Percentiles rank a stretch among this genome's conserved stretches.
Evolutionary conservation across 129 eudicot species (phyloP).

Genomic region (Daucus carota): DH1_v3.0 NC_030389.2:45108001-45108500

Average conservation of each 20-base stretch:
- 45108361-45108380: slow-evolving; percentile 28
- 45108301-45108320: slow-evolving; percentile 29
- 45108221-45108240: slow-evolving; percentile 25
- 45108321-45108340: slow-evolving; percentile 28
- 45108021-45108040: slow-evolving; percentile 61
- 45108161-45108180: slow-evolving; percentile 56
- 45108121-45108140: slow-evolving; percentile 34
- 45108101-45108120: slow-evolving; percentile 32
- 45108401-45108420: slow-evolving; percentile 5
- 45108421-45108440: slow-evolving; percentile 27
- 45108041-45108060: slow-evolving; percentile 54
- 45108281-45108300: slow-evolving; percentile 23
- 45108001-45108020: slow-evolving; percentile 48
- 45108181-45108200: slow-evolving; percentile 23
- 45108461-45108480: slow-evolving; percentile 27
- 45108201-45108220: slow-evolving; percentile 26
- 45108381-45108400: slow-evolving; percentile 24
- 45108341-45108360: slow-evolving; percentile 36
- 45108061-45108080: slow-evolving; percentile 45
- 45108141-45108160: slow-evolving; percentile 36
- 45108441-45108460: slow-evolving; percentile 8
- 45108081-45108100: slow-evolving; percentile 35
- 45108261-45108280: slow-evolving; percentile 29
- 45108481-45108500: slow-evolving; percentile 25
- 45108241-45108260: slow-evolving; percentile 30